phyloP scores from a whole-genome alignment of 169 alveolate species.

The Plasmodium coatneyi region DNA sequence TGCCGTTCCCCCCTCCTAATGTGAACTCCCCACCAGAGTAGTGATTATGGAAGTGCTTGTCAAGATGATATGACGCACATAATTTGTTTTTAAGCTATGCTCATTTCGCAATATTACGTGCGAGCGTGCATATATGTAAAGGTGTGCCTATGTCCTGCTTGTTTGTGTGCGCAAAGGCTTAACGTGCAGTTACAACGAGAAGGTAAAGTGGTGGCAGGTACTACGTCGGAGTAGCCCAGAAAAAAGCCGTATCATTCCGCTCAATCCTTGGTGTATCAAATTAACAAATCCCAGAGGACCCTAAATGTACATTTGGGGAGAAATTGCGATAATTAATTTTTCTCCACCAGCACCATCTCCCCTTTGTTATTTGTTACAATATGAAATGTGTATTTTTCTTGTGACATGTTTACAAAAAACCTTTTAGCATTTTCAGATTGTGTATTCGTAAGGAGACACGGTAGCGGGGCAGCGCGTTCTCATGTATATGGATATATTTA shows the following conservation, averaged over 20 bases:
- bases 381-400: not conserved
- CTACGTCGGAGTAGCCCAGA: not conserved
- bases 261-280: not conserved
- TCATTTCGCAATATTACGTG: not conserved
- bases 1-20: constrained; percentile 17
- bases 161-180: not conserved
- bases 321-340: not conserved
- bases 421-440: not conserved
- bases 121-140: not conserved
- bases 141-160: not conserved
- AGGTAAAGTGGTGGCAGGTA: not conserved
- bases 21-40: constrained; percentile 15
- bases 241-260: not conserved
- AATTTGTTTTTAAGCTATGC: not conserved
- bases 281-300: not conserved
- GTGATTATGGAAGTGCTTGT: not conserved
- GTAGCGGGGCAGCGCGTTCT: not conserved
- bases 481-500: not conserved
- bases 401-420: not conserved
- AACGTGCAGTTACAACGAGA: not conserved
- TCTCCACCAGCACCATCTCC: not conserved
- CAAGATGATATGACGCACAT: not conserved
- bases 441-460: not conserved
- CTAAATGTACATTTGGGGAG: not conserved
- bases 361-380: not conserved